Evolutionary conservation across 768 basidiomycete species (phyloP).

Genomic region (Leccinum broughii): DNA sequence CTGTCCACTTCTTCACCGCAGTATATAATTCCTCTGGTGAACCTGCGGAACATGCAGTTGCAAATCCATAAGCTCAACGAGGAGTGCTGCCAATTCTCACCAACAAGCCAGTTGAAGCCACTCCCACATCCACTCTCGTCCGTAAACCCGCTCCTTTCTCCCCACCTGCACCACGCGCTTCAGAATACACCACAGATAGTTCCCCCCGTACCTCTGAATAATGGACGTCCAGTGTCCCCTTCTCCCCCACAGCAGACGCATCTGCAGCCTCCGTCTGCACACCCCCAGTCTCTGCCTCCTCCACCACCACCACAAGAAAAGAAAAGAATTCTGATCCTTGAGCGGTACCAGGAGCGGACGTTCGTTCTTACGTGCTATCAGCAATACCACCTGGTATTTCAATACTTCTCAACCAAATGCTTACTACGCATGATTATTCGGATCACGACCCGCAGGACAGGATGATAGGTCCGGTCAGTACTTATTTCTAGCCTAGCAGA

Average conservation of each 20-base stretch:
- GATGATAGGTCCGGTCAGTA: neutral
- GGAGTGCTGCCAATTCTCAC: constrained; percentile 22
- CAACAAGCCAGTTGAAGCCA: neutral
- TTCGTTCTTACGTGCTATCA: too few relatives aligned
- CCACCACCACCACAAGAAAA: neutral
- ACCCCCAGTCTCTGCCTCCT: constrained; percentile 8
- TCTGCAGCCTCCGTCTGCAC: constrained; percentile 8
- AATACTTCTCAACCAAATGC: too few relatives aligned
- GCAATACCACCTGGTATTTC: too few relatives aligned
- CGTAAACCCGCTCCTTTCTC: constrained; percentile 8
- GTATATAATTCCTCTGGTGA: constrained; percentile 37
- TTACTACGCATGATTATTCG: too few relatives aligned
- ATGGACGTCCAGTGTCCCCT: constrained; percentile 33
- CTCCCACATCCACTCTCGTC: neutral
- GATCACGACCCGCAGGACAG: neutral
- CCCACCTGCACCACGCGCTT: constrained; percentile 8
- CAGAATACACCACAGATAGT: constrained; percentile 20
- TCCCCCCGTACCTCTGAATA: constrained; percentile 25
- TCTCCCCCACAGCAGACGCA: constrained; percentile 15
- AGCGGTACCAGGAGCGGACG: too few relatives aligned
- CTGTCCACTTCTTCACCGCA: constrained; percentile 24
- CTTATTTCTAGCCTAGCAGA: constrained; percentile 28
- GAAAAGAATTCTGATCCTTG: too few relatives aligned
- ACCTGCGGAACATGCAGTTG: constrained; percentile 44
- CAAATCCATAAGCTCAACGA: constrained; percentile 47